Percentiles rank a stretch among this genome's conserved stretches.
phyloP scores from a whole-genome alignment of 176 grass and related monocot genomes.

The Ensete ventricosum region DNA sequence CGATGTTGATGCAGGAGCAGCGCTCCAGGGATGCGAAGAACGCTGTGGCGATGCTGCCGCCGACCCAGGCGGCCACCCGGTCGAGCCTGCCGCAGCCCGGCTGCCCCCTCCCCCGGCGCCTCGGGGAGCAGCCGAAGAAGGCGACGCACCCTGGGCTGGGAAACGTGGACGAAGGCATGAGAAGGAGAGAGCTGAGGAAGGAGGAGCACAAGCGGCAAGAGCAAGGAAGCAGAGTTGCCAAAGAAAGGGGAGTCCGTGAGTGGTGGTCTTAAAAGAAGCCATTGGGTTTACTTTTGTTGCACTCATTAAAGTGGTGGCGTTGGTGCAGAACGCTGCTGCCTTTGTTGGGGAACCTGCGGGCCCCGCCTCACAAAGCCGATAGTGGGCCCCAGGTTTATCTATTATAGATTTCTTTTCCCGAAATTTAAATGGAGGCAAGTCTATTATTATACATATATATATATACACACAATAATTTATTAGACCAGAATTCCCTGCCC shows the following conservation, averaged over 20 bases:
- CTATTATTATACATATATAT: no score
- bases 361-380: not conserved
- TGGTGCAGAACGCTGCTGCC: not conserved
- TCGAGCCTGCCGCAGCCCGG: not conserved
- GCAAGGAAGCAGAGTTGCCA: not conserved
- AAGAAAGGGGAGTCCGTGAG: not conserved
- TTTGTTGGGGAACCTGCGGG: not conserved
- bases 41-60: not conserved
- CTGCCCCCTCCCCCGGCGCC: not conserved
- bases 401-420: no score
- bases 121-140: not conserved
- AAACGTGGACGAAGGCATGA: conserved; percentile 1
- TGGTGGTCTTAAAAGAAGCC: not conserved
- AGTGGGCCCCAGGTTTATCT: no score
- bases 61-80: not conserved
- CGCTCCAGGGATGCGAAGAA: conserved; percentile 14
- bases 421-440: no score
- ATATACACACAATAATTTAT: no score
- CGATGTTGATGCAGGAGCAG: conserved; percentile 10
- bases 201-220: not conserved
- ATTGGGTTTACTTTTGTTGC: not conserved
- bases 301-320: not conserved
- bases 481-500: no score
- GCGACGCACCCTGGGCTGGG: not conserved
- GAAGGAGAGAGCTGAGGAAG: not conserved